phyloP scores from a whole-genome alignment of 345 rosid genomes.

The Anacardium occidentale region DNA sequence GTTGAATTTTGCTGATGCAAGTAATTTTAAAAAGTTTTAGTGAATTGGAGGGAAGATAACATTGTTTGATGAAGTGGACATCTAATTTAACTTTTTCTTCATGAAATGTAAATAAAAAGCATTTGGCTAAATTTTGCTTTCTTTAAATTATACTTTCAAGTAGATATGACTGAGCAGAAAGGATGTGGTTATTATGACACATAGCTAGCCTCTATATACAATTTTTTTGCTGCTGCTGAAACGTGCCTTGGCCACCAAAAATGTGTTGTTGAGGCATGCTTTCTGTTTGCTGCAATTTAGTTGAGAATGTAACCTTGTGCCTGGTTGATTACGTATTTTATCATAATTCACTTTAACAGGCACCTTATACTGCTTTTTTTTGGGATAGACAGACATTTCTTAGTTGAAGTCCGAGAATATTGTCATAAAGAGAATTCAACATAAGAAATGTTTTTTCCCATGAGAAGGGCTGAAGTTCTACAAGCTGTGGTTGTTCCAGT shows the following conservation, averaged over 20 bases:
- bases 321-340: not conserved
- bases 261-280: not conserved
- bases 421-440: constrained; percentile 37
- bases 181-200: no score
- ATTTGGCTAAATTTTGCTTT: not conserved
- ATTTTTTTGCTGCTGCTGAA: no score
- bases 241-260: not conserved
- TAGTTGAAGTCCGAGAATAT: constrained; percentile 44
- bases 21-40: not conserved
- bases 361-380: constrained; percentile 18
- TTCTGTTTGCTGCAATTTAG: constrained; percentile 17
- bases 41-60: constrained; percentile 5
- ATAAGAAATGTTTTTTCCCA: constrained; percentile 29
- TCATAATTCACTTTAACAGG: constrained; percentile 4
- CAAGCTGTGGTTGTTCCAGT: constrained; percentile 71
- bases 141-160: no score
- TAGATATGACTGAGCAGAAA: no score
- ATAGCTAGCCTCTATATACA: no score
- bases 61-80: not conserved
- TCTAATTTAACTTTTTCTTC: not conserved
- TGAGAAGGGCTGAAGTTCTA: constrained; percentile 35
- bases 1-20: not conserved
- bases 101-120: not conserved
- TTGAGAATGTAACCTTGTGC: not conserved
- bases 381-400: constrained; percentile 47